A percentile compares a stretch with the other conserved stretches of the same genome.
These are phyloP conservation scores for Penicillium hordei DNA, from an alignment of 2,329 filamentous ascomycete genomes.

Conservation along the genomic window DNA sequence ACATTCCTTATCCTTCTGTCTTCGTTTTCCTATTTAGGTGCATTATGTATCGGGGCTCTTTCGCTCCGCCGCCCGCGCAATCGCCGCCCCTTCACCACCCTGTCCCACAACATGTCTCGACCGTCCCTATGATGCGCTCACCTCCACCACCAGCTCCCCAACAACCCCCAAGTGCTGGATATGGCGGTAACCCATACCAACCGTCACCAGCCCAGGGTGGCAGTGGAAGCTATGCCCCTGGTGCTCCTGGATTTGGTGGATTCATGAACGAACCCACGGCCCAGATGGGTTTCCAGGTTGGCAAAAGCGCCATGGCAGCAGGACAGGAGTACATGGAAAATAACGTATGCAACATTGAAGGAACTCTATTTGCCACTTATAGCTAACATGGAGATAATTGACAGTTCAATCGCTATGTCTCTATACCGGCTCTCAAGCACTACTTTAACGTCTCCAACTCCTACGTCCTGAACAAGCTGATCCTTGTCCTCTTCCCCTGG, in stretches of 20 bases:
- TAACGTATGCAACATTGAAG: constrained; percentile 63
- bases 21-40: constrained; percentile 8
- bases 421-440: constrained; percentile 89
- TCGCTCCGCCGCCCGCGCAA: constrained; percentile 70
- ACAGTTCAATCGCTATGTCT: constrained; percentile 79
- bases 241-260: constrained; percentile 68
- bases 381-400: background rate
- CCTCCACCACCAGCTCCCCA: constrained; percentile 78
- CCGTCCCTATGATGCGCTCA: constrained; percentile 93
- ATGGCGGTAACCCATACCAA: constrained; percentile 52
- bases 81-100: constrained; percentile 95
- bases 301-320: constrained; percentile 85
- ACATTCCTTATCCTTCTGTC: constrained; percentile 13
- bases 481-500: constrained; percentile 95
- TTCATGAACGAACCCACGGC: constrained; percentile 96
- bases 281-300: constrained; percentile 92
- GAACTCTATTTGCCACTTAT: background rate
- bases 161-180: constrained; percentile 58
- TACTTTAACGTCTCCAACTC: constrained; percentile 99
- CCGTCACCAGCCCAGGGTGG: constrained; percentile 45
- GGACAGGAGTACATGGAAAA: constrained; percentile 94
- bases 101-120: constrained; percentile 96
- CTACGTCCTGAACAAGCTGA: constrained; percentile 91
- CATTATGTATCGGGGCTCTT: constrained; percentile 80
- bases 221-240: constrained; percentile 39